Evolutionary conservation across 495 filamentous ascomycete genomes (phyloP).

Genomic region (Penicillium macrosclerotiorum): DNA sequence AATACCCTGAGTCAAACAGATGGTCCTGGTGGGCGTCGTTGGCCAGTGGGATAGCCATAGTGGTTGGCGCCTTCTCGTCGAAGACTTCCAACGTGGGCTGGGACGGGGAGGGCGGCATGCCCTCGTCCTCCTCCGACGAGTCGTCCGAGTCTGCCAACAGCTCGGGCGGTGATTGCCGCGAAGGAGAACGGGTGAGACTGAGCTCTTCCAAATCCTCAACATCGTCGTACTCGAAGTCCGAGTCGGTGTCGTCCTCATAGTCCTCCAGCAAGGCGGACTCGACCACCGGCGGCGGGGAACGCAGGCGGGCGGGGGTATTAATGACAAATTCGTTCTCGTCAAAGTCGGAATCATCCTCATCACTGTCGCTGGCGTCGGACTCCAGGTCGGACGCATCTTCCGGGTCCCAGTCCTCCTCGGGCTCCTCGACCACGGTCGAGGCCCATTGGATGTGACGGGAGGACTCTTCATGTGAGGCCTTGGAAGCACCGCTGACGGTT

Average conservation of each 20-base stretch:
- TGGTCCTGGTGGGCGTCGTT: conserved; percentile 33
- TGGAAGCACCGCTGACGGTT: conserved; percentile 73
- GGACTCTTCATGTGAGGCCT: conserved; percentile 50
- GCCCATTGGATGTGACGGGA: conserved; percentile 85
- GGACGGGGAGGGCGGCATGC: conserved; percentile 84
- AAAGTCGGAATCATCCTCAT: conserved; percentile 56
- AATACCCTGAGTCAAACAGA: conserved; percentile 62
- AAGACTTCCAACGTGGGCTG: conserved; percentile 63
- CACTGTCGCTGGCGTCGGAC: conserved; percentile 56
- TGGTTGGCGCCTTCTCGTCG: conserved; percentile 62
- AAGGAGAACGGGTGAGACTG: conserved; percentile 69
- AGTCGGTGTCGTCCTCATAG: conserved; percentile 49
- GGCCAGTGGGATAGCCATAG: conserved; percentile 48
- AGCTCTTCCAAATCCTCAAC: conserved; percentile 64
- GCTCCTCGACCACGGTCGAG: conserved; percentile 71
- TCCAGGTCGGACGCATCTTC: conserved; percentile 57
- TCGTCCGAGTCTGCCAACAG: conserved; percentile 66
- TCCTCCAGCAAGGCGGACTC: conserved; percentile 45
- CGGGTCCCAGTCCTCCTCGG: conserved; percentile 68
- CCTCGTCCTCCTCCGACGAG: conserved; percentile 71
- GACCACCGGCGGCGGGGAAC: conserved; percentile 38
- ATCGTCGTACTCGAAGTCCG: conserved; percentile 60
- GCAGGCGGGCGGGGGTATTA: conserved; percentile 37
- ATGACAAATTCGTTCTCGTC: conserved; percentile 49
- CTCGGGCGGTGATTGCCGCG: conserved; percentile 74